Base-by-base conservation (phyloP, 1,139 yeast genomes). In the Zygosaccharomyces pseudobailii region DNA sequence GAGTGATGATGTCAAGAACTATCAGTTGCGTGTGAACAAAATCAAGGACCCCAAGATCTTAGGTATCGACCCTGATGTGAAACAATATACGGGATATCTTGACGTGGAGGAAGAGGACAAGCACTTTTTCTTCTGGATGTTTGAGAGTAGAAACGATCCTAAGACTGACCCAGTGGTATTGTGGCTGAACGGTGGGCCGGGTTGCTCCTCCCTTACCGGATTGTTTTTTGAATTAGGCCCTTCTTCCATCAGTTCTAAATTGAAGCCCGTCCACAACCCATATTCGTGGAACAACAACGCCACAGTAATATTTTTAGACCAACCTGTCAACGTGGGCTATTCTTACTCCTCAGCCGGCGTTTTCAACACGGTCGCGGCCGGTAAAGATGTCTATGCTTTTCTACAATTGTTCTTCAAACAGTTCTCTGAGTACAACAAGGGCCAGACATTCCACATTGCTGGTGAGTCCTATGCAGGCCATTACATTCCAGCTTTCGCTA, bases 391-490 rank as follows among this genome's bases (percentile, higher is more conserved):
- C 30, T 87, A 87, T 58, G 95, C 96, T 1, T 90, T 92, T 71
- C 76, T 92, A 69, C 84, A 86, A 63, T 77, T 90, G 65, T 92
- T 92, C 74, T 92, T 86, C 76, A 78, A 85, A 68, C 87, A 87
- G 66, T 92, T 89, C 79, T 95, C 97, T 38, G 80, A 90, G 70
- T 88, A 85, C 71, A 69, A 76, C 42, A 69, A 78, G 33, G 61
- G 58, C 21, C 74, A 78, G 51, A 81, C 79, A 46, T 89, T 92
- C 84, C 97, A 90, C 70, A 89, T 92, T 70, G 95, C 97, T 41
- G 98, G 97, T 59, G 97, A 92, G 71, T 87, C 96, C n/a, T 92
- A 92, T 66, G 98, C 96, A 47, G 98, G 98, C 54, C 97, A 92
- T 69, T 92, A 92, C 70, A 89, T 92, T 57, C 98, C 97, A 28